Base-by-base conservation (phyloP, 225 moss, liverwort and hornwort genomes). In the Sphagnum tenellum region DNA sequence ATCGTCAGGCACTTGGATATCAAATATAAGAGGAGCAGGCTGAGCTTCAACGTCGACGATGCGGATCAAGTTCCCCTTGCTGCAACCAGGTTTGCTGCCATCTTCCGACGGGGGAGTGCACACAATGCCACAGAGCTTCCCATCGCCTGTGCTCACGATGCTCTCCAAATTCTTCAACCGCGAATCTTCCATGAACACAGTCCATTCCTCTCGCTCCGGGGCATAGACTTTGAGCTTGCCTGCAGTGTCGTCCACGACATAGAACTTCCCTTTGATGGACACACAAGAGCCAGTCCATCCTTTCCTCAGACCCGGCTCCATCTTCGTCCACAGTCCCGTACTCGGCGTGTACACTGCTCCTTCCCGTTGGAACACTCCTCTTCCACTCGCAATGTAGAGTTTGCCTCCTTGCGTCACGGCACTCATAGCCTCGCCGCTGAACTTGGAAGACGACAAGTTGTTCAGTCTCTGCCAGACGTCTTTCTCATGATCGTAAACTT, bases 281-380 rank as follows among this genome's bases (percentile, higher is more conserved):
- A 90, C 90, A 29, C 86, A 78, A 0, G 83, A 77, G n/a, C 83
- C 87, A 5, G 71, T 78, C 94, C 94, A 94, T 2, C 90, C 94
- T 7, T 55, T 69, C 72, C 69, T 89, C 54, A 94, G 50, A 3
- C 85, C 90, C 0, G 81, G 81, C 0, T 77, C 68, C 94, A 94
- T 94, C 49, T 85, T 81, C 0, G 79, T 72, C 90, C 86, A 89
- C 2, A 10, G 60, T 3, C 63, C 55, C 0, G 70, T 73, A 4
- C 64, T 69, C 7, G 82, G 67, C n/a, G 82, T 79, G 50, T 84
- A 85, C 2, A 85, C 78, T 0, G 78, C 85, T 1, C 94, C 90
- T 2, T 87, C 85, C 8, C 82, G 90, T 0, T 79, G 61, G 59
- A 82, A 85, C 47, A 81, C 79, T 0, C 94, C 94, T 3, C 71